These are phyloP conservation scores for Phytophthora pinifolia DNA, from an alignment of 352 stramenopile genomes.

Conservation along the genomic window DNA sequence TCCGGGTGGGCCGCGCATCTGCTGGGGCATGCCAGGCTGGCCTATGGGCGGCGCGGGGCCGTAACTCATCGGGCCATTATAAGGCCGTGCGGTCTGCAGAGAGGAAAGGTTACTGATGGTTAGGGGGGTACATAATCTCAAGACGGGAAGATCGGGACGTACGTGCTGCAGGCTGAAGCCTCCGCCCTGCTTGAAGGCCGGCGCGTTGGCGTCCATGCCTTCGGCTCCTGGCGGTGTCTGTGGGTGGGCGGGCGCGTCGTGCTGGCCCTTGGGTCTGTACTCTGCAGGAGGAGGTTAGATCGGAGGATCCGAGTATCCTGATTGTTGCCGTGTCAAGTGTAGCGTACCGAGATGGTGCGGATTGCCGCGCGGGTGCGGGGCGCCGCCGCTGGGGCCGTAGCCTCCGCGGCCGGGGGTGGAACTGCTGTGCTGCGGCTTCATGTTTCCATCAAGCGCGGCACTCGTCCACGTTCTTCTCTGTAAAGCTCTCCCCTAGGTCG, in stretches of 20 bases:
- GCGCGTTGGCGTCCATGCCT: constrained; percentile 44
- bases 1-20: constrained; percentile 52
- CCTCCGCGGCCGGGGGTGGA: constrained; percentile 23
- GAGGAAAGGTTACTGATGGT: background rate
- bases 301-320: no score
- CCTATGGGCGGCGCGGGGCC: constrained; percentile 30
- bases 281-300: constrained; percentile 18
- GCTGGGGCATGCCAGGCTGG: constrained; percentile 40
- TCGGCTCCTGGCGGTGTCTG: constrained; percentile 26
- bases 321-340: no score
- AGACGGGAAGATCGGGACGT: background rate
- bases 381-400: constrained; percentile 31
- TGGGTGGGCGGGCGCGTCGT: constrained; percentile 23
- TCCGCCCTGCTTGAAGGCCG: constrained; percentile 41
- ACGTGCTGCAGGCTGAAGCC: constrained; percentile 49
- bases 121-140: background rate
- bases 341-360: constrained; percentile 40
- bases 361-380: constrained; percentile 38
- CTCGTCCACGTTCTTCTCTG: constrained; percentile 16
- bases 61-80: constrained; percentile 45
- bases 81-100: constrained; percentile 36
- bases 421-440: constrained; percentile 53
- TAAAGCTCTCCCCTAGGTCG: constrained; percentile 31
- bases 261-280: constrained; percentile 44
- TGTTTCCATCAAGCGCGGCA: constrained; percentile 41